Conservation (phyloP, 2,329 filamentous ascomycete genomes). For the Canariomyces notabilis region DNA sequence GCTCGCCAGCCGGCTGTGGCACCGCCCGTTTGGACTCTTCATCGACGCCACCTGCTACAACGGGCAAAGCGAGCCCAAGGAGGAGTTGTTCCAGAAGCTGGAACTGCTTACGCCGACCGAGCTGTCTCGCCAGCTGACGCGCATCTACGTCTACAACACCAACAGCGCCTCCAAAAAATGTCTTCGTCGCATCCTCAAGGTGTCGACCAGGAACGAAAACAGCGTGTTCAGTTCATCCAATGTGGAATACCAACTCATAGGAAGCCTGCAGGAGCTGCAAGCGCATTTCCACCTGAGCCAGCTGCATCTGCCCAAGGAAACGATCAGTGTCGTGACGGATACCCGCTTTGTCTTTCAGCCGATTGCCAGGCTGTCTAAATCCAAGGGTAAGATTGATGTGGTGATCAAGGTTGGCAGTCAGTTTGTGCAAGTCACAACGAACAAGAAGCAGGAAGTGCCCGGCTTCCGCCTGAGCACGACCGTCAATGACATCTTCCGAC, state of each 20-base stretch:
- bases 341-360: slow-evolving; percentile 61
- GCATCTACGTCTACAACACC: slow-evolving; percentile 69
- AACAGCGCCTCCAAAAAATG: slow-evolving; percentile 66
- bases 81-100: slow-evolving; percentile 59
- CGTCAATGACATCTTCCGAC: slow-evolving; percentile 65
- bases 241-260: slow-evolving; percentile 61
- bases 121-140: slow-evolving; percentile 52
- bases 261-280: slow-evolving; percentile 61
- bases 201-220: slow-evolving; percentile 55
- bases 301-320: slow-evolving; percentile 64
- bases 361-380: slow-evolving; percentile 61
- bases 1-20: slow-evolving; percentile 67
- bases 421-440: slow-evolving; percentile 65
- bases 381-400: slow-evolving; percentile 66
- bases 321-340: slow-evolving; percentile 63
- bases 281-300: slow-evolving; percentile 62
- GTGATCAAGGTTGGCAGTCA: slow-evolving; percentile 64
- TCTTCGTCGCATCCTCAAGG: slow-evolving; percentile 57
- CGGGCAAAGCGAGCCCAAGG: slow-evolving; percentile 60
- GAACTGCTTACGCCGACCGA: slow-evolving; percentile 60
- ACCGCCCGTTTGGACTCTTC: slow-evolving; percentile 61
- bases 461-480: slow-evolving; percentile 57
- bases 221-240: slow-evolving; percentile 60
- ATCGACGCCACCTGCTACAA: slow-evolving; percentile 67
- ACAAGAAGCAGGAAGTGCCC: slow-evolving; percentile 64